Base-by-base conservation (phyloP, 805 yeast genomes). In the Metschnikowia kofuensis region DNA sequence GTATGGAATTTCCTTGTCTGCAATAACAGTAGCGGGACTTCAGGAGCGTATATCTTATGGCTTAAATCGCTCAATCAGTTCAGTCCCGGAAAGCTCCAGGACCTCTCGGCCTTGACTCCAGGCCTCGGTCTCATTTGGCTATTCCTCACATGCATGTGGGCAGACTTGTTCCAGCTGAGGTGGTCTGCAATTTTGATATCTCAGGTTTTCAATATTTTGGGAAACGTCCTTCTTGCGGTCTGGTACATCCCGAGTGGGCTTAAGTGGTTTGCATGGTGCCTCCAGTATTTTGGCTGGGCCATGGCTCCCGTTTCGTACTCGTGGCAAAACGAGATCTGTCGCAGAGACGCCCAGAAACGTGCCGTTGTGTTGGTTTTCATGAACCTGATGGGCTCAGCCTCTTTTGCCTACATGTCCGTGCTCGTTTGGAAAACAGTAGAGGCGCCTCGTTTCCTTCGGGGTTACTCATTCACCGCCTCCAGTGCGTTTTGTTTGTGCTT, bases 41-140 rank as follows among this genome's bases (percentile, higher is more conserved):
- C 76, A 15, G 85, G 86, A 11, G 72, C 83, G 9, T 82, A 77
- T 57, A 64, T 78, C 4, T 67, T 86, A 47, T 85, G 91, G 91
- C 70, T 86, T 29, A 48, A 51, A 26, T 51, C 56, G 1, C 41
- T 51, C 37, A 40, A 45, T 28, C 57, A 75, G 43, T 72, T 53
- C 48, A 50, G 48, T 35, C 58, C 66, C 7, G 64, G 64, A 6
- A 54, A 59, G 27, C 63, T 71, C 37, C 75, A 73, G 56, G 68
- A 73, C 53, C 65, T 65, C 40, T 72, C 76, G 1, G 79, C 80
- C 7, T 65, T 76, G 40, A 75, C 76, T 16, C 78, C 79, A 3
- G 79, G 73, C 11, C 64, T 71, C 42, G 76, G 76, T 7, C 52
- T 73, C 10, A 38, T 69, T 11, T 73, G 76, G 76, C 63, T 73